Base-by-base conservation (phyloP, 2,329 filamentous ascomycete genomes). In the Fusarium luffae region DNA sequence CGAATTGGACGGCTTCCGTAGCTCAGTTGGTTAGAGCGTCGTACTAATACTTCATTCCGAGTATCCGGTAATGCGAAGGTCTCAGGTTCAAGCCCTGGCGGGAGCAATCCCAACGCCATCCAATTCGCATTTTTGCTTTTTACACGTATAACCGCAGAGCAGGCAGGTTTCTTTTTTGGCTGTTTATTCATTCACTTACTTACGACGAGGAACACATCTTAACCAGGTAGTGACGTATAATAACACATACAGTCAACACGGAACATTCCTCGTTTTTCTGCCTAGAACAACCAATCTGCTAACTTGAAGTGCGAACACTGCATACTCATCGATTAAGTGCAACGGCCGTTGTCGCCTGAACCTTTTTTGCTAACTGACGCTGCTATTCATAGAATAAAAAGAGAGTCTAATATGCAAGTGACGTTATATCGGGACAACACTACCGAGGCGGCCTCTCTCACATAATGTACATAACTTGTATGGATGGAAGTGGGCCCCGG, bases 1-100 rank as follows among this genome's bases (percentile, higher is more conserved):
- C 59, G 49, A 57, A 63, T 56, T 56, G 34, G 49, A 63, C 37
- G 60, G 50, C 60, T 63, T 63, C 58, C 59, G 59, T 61, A 61
- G 58, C 58, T 61, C 58, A 61, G 58, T 61, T 61, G 58, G 58
- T 61, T 61, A 61, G 58, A 61, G 58, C 58, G 58, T 61, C 58
- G 58, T 61, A 61, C 58, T 61, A 61, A 61, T 61, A 61, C 58
- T 59, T 59, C 54, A 61, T 25, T 59, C 58, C 18, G 58, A 61
- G 28, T 61, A 61, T 61, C 13, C 54, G 28, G 58, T 61, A 19
- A 61, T 61, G 58, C 58, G 58, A 61, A 61, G 58, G 58, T 61
- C 58, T 61, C 58, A 61, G 58, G 58, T 61, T 61, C 58, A 61
- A 61, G 58, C 58, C 58, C 58, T 61, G 58, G 58, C 58, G 58